phyloP scores from a whole-genome alignment of 2,329 filamentous ascomycete species.

The Cladosporium sp. region DNA sequence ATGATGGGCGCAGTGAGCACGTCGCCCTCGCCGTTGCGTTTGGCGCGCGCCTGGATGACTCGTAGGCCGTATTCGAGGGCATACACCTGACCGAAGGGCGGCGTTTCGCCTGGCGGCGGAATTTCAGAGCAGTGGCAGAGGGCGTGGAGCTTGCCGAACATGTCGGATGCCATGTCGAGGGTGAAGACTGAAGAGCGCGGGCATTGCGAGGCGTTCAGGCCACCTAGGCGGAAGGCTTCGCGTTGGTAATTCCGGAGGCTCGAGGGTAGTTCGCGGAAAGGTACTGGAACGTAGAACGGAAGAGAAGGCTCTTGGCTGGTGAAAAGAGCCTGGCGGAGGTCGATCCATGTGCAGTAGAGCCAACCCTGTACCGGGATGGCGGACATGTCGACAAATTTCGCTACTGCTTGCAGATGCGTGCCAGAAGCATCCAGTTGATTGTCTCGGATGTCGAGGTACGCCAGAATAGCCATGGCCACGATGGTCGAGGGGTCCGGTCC shows the following conservation, averaged over 20 bases:
- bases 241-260: background rate
- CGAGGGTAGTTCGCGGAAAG: conserved; percentile 1
- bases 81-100: conserved; percentile 7
- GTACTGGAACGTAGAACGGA: background rate
- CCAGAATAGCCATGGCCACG: conserved; percentile 3
- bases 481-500: background rate
- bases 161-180: conserved; percentile 6
- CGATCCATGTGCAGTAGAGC: conserved; percentile 3
- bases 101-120: background rate
- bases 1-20: conserved; percentile 1
- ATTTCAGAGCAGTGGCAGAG: conserved; percentile 6
- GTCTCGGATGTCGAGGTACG: conserved; percentile 6
- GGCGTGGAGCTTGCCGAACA: conserved; percentile 8
- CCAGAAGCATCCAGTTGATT: conserved; percentile 1
- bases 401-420: conserved; percentile 1
- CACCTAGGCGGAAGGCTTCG: conserved; percentile 2
- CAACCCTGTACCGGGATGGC: background rate
- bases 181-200: conserved; percentile 4
- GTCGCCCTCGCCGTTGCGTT: conserved; percentile 4
- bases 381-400: conserved; percentile 2
- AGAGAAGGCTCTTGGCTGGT: background rate
- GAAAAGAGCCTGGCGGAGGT: conserved; percentile 7
- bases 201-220: conserved; percentile 2
- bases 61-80: conserved; percentile 6
- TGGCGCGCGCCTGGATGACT: conserved; percentile 2